Evolutionary conservation across 2,329 filamentous ascomycete genomes (phyloP).

Genomic region (Periconia sp.): DNA sequence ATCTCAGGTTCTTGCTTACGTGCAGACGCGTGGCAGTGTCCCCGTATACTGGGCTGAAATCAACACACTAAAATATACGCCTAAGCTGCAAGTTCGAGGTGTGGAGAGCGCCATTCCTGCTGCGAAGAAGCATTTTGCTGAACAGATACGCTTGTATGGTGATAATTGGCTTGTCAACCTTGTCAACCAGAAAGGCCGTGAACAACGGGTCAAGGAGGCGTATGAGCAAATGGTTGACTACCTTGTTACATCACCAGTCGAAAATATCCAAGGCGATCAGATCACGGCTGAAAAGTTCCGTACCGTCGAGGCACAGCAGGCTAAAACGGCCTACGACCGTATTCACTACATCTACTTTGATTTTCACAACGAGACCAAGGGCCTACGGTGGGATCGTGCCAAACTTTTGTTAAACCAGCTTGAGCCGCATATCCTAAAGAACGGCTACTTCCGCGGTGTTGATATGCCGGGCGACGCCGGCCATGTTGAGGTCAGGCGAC

Average conservation of each 20-base stretch:
- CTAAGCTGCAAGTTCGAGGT: slow-evolving; percentile 84
- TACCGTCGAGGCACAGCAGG: slow-evolving; percentile 69
- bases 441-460: slow-evolving; percentile 91
- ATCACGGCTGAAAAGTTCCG: slow-evolving; percentile 81
- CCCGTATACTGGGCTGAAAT: slow-evolving; percentile 96
- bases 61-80: slow-evolving; percentile 90
- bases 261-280: slow-evolving; percentile 69
- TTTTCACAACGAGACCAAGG: slow-evolving; percentile 97
- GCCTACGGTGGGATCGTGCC: slow-evolving; percentile 89
- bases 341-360: slow-evolving; percentile 98
- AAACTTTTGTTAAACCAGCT: slow-evolving; percentile 85
- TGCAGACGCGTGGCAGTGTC: slow-evolving; percentile 95
- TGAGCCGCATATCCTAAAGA: slow-evolving; percentile 73
- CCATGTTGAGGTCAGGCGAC: slow-evolving; percentile 77
- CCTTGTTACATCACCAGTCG: slow-evolving; percentile 71
- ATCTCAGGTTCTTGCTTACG: slow-evolving; percentile 89
- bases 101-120: slow-evolving; percentile 81
- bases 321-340: slow-evolving; percentile 73
- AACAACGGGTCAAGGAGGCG: slow-evolving; percentile 86
- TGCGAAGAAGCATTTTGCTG: slow-evolving; percentile 85
- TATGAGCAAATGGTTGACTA: slow-evolving; percentile 89
- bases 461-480: slow-evolving; percentile 80
- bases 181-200: slow-evolving; percentile 94
- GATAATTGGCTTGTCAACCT: slow-evolving; percentile 98
- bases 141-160: slow-evolving; percentile 92